Evolutionary conservation across 805 yeast species (phyloP), one percentile per base, ranked within the genome.

Genomic region (Diddensiella transvaalensis): DNA sequence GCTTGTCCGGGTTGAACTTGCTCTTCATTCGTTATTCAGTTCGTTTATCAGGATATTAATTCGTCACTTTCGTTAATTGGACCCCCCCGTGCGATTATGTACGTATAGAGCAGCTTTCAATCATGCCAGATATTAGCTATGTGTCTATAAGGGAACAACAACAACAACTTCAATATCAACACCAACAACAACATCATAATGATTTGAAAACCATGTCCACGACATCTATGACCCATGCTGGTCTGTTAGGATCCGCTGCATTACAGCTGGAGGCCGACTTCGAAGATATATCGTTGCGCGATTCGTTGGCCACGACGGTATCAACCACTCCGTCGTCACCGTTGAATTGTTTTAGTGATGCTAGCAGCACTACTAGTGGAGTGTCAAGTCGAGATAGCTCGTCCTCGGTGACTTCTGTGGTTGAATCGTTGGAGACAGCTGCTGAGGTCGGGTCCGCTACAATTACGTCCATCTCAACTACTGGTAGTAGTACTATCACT

Each of bases 281-380:
- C 32, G 57, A 53, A 43, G 57, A 53, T 32, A 53, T 53, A 26
- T 47, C 55, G 17, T 46, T 53, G 37, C 30, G 51, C 2, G 54
- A 51, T 21, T 44, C 51, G 4, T 23, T 44, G 26, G 30, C 42
- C 13, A 40, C 51, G 2, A 40, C 40, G 10, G 21, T 40, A 15
- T 33, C 55, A 8, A 26, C 47, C n/a, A 36, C 41, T 21, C 46
- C 50, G 10, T 40, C 48, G 15, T 40, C 51, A 6, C 51, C 53
- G 15, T 22, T 42, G 33, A 47, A 47, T 22, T 48, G 36, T 39
- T 41, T 44, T 40, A 44, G 52, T 37, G 55, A 48, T 38, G 40
- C 35, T 17, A 46, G 52, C 41, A 45, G 50, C 15, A 47, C 52
- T 22, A 18, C 39, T 15, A 44, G 47, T 26, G 29, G 44, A 2